Percentiles rank a stretch among this genome's conserved stretches.
Evolutionary conservation across 176 grass and related monocot species (phyloP).

Genomic region (Rhynchospora breviuscula): DNA sequence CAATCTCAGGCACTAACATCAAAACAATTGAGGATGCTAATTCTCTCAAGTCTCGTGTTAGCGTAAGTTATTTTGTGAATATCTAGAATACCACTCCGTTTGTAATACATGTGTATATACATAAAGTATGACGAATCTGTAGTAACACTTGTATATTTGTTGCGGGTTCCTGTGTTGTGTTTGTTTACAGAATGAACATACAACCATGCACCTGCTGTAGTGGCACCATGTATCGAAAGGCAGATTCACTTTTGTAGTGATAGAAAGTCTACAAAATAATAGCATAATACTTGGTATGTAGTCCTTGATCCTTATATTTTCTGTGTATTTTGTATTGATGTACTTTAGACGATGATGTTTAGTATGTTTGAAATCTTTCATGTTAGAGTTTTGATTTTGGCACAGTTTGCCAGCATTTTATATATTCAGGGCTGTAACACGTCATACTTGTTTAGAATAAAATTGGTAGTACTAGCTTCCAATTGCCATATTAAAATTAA

Average conservation of each 20-base stretch:
- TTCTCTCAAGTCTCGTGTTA: slow-evolving; percentile 33
- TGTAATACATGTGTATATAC: slow-evolving; percentile 8
- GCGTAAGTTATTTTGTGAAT: slow-evolving; percentile 32
- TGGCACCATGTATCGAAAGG: slow-evolving; percentile 1
- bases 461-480: background rate
- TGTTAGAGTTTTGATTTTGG: background rate
- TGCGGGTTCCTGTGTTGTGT: background rate
- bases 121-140: background rate
- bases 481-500: too few relatives aligned
- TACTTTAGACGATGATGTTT: background rate
- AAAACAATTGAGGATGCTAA: slow-evolving; percentile 34
- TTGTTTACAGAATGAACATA: slow-evolving; percentile 16
- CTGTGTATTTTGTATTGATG: background rate
- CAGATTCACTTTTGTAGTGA: slow-evolving; percentile 10
- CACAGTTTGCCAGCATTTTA: background rate
- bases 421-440: background rate
- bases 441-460: background rate
- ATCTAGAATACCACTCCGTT: background rate
- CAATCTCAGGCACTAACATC: background rate
- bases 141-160: slow-evolving; percentile 4
- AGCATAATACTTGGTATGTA: background rate
- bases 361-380: background rate
- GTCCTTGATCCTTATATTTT: background rate
- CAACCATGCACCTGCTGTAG: background rate
- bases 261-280: slow-evolving; percentile 20